Evolutionary conservation across 768 basidiomycete genomes (phyloP).

Genomic region (Polyporus arcularius): DNA sequence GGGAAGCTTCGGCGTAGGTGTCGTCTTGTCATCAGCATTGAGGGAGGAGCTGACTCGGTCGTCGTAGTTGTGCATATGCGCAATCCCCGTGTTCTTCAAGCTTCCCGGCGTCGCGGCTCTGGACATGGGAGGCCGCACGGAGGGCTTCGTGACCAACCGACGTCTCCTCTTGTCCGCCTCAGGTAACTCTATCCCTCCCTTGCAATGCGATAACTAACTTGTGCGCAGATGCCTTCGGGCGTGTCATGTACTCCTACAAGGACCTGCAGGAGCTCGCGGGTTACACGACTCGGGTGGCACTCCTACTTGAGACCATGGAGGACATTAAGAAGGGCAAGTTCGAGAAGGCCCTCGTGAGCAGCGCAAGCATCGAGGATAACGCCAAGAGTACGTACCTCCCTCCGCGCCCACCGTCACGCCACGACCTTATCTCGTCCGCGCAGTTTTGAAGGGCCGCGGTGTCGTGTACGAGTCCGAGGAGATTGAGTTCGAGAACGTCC

Average conservation of each 20-base stretch:
- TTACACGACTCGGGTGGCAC: conserved; percentile 89
- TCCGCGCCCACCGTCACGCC: background rate
- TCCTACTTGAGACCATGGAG: conserved; percentile 87
- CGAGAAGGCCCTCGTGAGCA: conserved; percentile 84
- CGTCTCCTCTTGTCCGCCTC: conserved; percentile 86
- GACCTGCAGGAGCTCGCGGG: conserved; percentile 95
- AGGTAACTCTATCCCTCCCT: conserved; percentile 40
- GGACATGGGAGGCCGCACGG: conserved; percentile 87
- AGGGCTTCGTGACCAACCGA: conserved; percentile 97
- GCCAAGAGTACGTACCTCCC: conserved; percentile 58
- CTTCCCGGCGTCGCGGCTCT: conserved; percentile 64
- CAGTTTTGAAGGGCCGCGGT: conserved; percentile 81
- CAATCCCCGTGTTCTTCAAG: conserved; percentile 91
- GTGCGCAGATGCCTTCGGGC: conserved; percentile 83
- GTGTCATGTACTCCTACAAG: conserved; percentile 97
- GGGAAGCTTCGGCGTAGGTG: conserved; percentile 88
- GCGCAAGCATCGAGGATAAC: conserved; percentile 71
- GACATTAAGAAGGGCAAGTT: conserved; percentile 84
- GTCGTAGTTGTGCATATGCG: conserved; percentile 76
- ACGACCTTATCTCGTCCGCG: background rate
- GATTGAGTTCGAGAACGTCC: conserved; percentile 90
- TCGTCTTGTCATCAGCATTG: background rate
- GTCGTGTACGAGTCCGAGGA: conserved; percentile 82
- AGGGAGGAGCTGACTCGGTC: background rate
- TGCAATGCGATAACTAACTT: background rate